A percentile compares a stretch with the other conserved stretches of the same genome.
phyloP scores from a whole-genome alignment of 2,329 filamentous ascomycete species.

The Nothophoma quercina region DNA sequence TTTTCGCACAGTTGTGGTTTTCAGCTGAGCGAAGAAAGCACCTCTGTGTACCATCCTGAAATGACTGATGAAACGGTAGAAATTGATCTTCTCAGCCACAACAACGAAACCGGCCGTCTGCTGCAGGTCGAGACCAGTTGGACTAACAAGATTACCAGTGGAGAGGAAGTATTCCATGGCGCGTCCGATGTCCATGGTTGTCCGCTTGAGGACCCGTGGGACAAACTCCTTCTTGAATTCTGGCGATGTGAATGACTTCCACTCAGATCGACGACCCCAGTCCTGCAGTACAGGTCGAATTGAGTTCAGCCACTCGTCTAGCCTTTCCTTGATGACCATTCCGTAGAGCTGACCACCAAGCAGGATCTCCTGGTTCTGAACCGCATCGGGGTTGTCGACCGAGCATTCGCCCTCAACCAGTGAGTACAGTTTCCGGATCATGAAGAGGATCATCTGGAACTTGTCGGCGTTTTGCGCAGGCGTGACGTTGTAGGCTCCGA shows the following conservation, averaged over 20 bases:
- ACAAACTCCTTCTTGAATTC: conserved; percentile 82
- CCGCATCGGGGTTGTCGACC: conserved; percentile 93
- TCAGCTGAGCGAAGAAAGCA: conserved; percentile 97
- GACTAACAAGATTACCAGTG: conserved; percentile 90
- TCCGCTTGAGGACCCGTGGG: conserved; percentile 76
- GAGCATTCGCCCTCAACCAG: conserved; percentile 91
- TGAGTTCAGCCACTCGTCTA: conserved; percentile 87
- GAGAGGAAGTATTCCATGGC: conserved; percentile 94
- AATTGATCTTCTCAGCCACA: conserved; percentile 98
- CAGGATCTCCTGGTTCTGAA: conserved; percentile 94
- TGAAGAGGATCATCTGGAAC: conserved; percentile 91
- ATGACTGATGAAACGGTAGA: conserved; percentile 96
- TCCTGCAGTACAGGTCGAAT: conserved; percentile 63
- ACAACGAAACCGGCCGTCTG: conserved; percentile 95
- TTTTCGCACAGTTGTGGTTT: conserved; percentile 96
- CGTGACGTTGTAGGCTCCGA: conserved; percentile 85
- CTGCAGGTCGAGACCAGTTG: conserved; percentile 91
- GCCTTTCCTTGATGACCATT: conserved; percentile 91
- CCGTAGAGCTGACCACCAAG: conserved; percentile 93
- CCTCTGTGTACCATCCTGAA: conserved; percentile 99
- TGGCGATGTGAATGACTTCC: conserved; percentile 72
- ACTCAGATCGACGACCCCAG: conserved; percentile 61
- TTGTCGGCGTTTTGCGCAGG: conserved; percentile 88
- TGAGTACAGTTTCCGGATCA: conserved; percentile 94
- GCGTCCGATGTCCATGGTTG: conserved; percentile 88